Conservation (phyloP, 768 basidiomycete species). For the Phlebiopsis gigantea region DNA sequence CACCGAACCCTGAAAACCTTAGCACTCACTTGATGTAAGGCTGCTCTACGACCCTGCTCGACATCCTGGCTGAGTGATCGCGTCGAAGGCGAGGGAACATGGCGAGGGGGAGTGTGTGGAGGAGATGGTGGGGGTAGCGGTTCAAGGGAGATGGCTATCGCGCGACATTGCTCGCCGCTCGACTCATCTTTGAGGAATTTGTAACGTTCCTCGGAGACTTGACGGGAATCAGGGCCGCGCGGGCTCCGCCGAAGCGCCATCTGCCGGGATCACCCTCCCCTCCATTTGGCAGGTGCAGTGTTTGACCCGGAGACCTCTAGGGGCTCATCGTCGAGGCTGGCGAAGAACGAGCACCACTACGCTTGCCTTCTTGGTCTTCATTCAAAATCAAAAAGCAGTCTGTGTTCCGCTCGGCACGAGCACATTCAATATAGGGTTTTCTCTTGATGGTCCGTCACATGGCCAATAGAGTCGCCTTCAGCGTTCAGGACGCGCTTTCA, state of each 20-base stretch:
- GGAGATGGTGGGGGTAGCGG: neutral
- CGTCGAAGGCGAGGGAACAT: neutral
- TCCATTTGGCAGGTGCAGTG: neutral
- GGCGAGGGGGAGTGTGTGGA: neutral
- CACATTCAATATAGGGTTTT: neutral
- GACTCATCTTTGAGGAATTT: neutral
- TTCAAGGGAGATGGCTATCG: neutral
- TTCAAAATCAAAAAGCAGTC: too few relatives aligned
- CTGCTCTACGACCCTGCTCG: neutral
- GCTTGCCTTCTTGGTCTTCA: neutral
- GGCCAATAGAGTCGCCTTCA: neutral
- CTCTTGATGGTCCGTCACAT: constrained; percentile 4
- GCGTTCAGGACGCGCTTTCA: neutral
- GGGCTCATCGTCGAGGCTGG: neutral
- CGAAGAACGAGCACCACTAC: neutral
- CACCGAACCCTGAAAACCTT: neutral
- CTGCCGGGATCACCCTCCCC: neutral
- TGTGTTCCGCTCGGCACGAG: neutral
- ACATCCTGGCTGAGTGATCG: too few relatives aligned
- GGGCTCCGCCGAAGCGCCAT: neutral
- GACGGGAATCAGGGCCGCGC: neutral
- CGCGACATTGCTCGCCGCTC: neutral
- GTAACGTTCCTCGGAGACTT: neutral
- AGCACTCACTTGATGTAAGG: neutral
- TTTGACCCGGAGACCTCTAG: neutral